These are phyloP conservation scores for Thymus quinquecostatus DNA, from an alignment of 257 asterid genomes.

Conservation along the genomic window DNA sequence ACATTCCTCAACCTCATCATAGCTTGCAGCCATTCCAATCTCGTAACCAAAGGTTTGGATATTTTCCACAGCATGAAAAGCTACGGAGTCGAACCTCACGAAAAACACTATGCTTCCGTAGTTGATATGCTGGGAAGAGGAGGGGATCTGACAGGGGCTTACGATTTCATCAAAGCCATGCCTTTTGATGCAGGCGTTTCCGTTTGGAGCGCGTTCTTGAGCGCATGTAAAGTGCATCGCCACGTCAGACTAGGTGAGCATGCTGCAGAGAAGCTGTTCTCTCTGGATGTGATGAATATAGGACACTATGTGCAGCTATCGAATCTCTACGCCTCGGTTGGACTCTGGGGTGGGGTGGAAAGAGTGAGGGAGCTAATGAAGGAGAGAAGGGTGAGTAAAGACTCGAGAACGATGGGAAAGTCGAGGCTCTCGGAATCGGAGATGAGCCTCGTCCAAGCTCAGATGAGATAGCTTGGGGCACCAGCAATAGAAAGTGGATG, in stretches of 20 bases:
- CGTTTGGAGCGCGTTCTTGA: slow-evolving; percentile 75
- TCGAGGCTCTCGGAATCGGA: slow-evolving; percentile 50
- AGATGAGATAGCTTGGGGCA: slow-evolving; percentile 36
- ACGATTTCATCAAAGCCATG: slow-evolving; percentile 47
- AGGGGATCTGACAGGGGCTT: slow-evolving; percentile 53
- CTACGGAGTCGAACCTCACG: slow-evolving; percentile 46
- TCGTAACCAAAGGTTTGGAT: slow-evolving; percentile 63
- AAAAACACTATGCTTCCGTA: slow-evolving; percentile 54
- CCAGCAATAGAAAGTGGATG: slow-evolving; percentile 34
- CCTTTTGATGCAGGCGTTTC: slow-evolving; percentile 54
- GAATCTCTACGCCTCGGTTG: slow-evolving; percentile 60
- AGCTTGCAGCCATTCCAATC: slow-evolving; percentile 67
- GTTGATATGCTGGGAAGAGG: slow-evolving; percentile 68
- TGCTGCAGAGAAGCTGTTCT: slow-evolving; percentile 57
- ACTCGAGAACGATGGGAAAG: slow-evolving; percentile 51
- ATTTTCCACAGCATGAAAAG: slow-evolving; percentile 56
- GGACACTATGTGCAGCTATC: slow-evolving; percentile 74
- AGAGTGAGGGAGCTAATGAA: slow-evolving; percentile 53
- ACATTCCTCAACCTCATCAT: slow-evolving; percentile 67
- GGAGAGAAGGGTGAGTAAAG: slow-evolving; percentile 51
- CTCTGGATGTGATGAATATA: slow-evolving; percentile 45
- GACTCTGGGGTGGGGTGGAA: slow-evolving; percentile 60
- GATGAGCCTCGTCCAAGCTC: slow-evolving; percentile 52
- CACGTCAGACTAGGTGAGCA: slow-evolving; percentile 48
- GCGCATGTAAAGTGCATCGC: slow-evolving; percentile 58